Percentiles rank a stretch among this genome's conserved stretches.
Conservation (phyloP, 1,139 yeast genomes). For the Hemisphaericaspora xylofermentans region DNA sequence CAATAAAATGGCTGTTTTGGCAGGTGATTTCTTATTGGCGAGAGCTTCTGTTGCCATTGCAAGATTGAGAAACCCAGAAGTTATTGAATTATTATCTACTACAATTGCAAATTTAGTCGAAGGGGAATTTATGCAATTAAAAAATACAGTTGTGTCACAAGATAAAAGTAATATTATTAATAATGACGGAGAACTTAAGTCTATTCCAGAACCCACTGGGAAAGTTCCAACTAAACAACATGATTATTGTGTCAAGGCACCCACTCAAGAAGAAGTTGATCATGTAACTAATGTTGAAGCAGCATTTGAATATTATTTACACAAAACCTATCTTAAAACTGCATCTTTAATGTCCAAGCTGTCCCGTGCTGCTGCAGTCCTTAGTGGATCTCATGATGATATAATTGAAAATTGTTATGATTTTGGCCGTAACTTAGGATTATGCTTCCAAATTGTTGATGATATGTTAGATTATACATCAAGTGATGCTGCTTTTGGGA, state of each 20-base stretch:
- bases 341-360: conserved; percentile 96
- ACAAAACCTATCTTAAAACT: conserved; percentile 92
- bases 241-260: conserved; percentile 51
- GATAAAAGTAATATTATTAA: conserved; percentile 40
- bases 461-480: conserved; percentile 94
- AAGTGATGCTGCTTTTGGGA: conserved; percentile 79
- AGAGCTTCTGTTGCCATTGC: conserved; percentile 97
- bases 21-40: conserved; percentile 93
- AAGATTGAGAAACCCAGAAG: conserved; percentile 92
- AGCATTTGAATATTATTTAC: conserved; percentile 91
- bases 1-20: conserved; percentile 95
- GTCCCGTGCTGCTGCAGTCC: conserved; percentile 88
- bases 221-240: conserved; percentile 59
- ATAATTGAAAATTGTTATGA: conserved; percentile 83
- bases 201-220: conserved; percentile 62
- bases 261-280: conserved; percentile 44
- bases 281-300: conserved; percentile 75
- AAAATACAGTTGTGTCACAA: conserved; percentile 70
- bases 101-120: conserved; percentile 96
- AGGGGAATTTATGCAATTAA: conserved; percentile 98
- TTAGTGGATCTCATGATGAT: conserved; percentile 76
- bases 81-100: conserved; percentile 89
- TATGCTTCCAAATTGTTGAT: conserved; percentile 94
- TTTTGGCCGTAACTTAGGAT: conserved; percentile 89
- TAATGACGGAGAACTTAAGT: conserved; percentile 51